These are phyloP conservation scores for Candida ascalaphidarum DNA, from an alignment of 805 yeast genomes.

Conservation along the genomic window DNA sequence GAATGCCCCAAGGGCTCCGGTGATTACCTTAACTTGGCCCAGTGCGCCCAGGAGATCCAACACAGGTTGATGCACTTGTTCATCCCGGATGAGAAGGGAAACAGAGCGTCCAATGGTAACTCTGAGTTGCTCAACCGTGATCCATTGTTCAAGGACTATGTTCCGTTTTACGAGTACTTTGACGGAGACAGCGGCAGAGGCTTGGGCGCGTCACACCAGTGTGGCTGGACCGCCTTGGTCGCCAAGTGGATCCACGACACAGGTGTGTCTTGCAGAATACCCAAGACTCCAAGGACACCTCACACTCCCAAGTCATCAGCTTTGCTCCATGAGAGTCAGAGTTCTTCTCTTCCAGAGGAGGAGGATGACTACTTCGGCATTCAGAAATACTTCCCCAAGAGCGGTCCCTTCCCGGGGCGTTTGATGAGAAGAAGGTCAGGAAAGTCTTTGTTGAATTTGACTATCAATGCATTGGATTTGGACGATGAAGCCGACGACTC, in stretches of 20 bases:
- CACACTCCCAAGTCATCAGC: conserved; percentile 17
- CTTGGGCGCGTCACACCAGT: conserved; percentile 86
- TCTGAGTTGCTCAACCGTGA: conserved; percentile 46
- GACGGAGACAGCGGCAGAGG: conserved; percentile 95
- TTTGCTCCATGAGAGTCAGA: conserved; percentile 9
- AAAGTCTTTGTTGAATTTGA: conserved; percentile 61
- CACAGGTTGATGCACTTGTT: conserved; percentile 77
- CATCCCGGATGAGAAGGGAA: conserved; percentile 53
- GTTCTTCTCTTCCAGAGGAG: conserved; percentile 9
- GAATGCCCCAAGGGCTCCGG: conserved; percentile 88
- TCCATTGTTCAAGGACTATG: conserved; percentile 62
- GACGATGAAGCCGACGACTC: conserved; percentile 36
- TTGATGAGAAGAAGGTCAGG: conserved; percentile 63
- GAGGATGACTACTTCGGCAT: conserved; percentile 23
- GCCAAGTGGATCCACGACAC: conserved; percentile 89
- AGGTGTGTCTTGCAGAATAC: conserved; percentile 56
- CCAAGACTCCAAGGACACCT: conserved; percentile 11
- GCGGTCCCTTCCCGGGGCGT: conserved; percentile 43
- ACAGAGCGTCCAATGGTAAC: conserved; percentile 76
- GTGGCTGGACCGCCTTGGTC: conserved; percentile 94
- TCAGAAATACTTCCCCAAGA: conserved; percentile 34
- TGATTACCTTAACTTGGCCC: conserved; percentile 64
- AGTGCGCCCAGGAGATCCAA: conserved; percentile 85
- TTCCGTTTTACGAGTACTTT: conserved; percentile 80
- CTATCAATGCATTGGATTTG: conserved; percentile 59